phyloP scores from a whole-genome alignment of 768 basidiomycete species.

The Lactifluus volemus region DNA sequence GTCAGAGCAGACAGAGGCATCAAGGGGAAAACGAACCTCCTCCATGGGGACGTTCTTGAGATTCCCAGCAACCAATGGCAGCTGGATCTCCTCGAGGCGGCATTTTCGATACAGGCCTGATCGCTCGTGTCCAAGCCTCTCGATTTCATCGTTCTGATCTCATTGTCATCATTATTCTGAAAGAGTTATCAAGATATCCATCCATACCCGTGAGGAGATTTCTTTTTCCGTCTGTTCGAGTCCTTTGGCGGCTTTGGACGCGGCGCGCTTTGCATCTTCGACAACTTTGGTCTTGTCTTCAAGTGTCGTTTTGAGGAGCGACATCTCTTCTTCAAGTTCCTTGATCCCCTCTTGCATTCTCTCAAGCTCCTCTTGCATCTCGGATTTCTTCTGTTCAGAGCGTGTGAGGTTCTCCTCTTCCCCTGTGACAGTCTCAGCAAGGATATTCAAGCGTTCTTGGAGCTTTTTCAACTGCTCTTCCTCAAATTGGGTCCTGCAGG shows the following conservation, averaged over 20 bases:
- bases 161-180: neutral
- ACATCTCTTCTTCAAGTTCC: conserved; percentile 52
- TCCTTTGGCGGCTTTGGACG: conserved; percentile 59
- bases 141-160: conserved; percentile 78
- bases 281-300: conserved; percentile 69
- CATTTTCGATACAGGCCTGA: conserved; percentile 86
- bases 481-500: conserved; percentile 70
- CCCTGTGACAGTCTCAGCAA: conserved; percentile 42
- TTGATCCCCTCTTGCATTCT: conserved; percentile 47
- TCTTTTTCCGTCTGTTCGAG: conserved; percentile 89
- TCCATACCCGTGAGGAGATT: conserved; percentile 60
- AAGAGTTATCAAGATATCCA: conserved; percentile 19
- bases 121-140: conserved; percentile 77
- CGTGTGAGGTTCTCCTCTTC: conserved; percentile 48
- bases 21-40: conserved; percentile 46
- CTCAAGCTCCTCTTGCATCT: conserved; percentile 51
- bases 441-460: conserved; percentile 50
- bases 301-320: conserved; percentile 48
- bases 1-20: neutral
- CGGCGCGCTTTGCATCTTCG: conserved; percentile 65
- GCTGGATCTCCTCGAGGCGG: conserved; percentile 81
- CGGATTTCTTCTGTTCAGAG: conserved; percentile 45
- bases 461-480: conserved; percentile 59
- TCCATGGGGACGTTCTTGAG: conserved; percentile 90
- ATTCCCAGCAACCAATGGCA: conserved; percentile 70